Evolutionary conservation across 164 flowering plant genomes (phyloP).

Genomic region (Umbellularia californica): DNA sequence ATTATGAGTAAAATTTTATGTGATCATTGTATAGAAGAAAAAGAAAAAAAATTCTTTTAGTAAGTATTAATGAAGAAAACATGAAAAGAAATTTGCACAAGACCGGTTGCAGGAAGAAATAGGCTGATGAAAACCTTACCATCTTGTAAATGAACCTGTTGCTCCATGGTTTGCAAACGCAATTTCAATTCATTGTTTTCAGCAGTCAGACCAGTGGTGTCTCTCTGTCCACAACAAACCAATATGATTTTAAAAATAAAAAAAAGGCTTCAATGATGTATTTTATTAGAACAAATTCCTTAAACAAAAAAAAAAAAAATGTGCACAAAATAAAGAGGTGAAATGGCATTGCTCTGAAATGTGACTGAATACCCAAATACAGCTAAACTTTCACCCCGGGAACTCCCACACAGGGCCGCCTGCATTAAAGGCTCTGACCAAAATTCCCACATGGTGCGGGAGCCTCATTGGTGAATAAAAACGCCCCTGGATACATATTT

Average conservation of each 20-base stretch:
- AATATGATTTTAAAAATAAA: not conserved
- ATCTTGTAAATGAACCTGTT: slow-evolving; percentile 96
- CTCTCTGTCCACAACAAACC: slow-evolving; percentile 57
- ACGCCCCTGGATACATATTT: no score
- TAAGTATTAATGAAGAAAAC: not conserved
- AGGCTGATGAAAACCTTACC: slow-evolving; percentile 40
- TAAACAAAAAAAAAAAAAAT: no score
- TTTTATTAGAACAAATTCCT: not conserved
- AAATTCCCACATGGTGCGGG: no score
- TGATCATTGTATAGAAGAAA: no score
- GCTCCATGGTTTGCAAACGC: slow-evolving; percentile 94
- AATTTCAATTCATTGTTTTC: slow-evolving; percentile 90
- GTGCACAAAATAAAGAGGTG: not conserved
- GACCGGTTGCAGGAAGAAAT: not conserved
- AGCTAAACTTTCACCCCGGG: no score
- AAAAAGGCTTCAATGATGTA: not conserved
- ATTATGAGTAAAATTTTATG: no score
- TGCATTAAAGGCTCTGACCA: no score
- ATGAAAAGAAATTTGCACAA: not conserved
- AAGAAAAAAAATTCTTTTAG: no score
- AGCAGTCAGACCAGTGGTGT: slow-evolving; percentile 75
- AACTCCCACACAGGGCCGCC: no score
- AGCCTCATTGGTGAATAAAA: no score
- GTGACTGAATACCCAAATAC: no score
- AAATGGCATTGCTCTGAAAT: no score